Percentiles rank a stretch among this genome's conserved stretches.
Evolutionary conservation across 2,329 filamentous ascomycete genomes (phyloP).

Genomic region (Tolypocladium cylindrosporum): DNA sequence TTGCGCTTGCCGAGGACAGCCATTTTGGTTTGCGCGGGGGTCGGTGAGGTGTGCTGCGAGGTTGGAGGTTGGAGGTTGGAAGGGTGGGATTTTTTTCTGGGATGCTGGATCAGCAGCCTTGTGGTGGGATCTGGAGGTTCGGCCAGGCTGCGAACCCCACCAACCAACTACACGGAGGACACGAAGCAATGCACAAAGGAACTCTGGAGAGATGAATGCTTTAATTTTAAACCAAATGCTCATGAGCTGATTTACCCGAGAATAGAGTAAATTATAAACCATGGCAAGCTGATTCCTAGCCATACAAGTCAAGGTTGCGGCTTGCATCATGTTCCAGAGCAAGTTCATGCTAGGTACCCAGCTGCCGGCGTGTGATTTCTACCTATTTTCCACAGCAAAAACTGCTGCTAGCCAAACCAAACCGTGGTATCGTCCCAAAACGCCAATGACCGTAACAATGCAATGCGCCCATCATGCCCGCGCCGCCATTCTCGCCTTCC

Average conservation of each 20-base stretch:
- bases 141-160: not conserved
- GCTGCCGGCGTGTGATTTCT: not conserved
- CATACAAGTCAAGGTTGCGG: not conserved
- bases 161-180: not conserved
- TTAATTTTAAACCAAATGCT: not conserved
- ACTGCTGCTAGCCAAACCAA: not conserved
- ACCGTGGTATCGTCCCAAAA: not conserved
- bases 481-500: conserved; percentile 39
- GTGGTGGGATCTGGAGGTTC: not conserved
- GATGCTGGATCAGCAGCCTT: not conserved
- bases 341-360: not conserved
- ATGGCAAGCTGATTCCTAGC: not conserved
- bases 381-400: too few species aligned
- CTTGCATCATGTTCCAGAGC: not conserved
- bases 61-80: not conserved
- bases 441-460: not conserved
- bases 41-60: not conserved
- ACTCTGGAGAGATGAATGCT: too few species aligned
- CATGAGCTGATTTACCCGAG: not conserved
- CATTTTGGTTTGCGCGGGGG: conserved; percentile 19
- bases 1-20: conserved; percentile 41
- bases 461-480: conserved; percentile 11
- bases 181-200: not conserved
- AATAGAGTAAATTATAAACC: too few species aligned
- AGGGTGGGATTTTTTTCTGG: not conserved